phyloP scores from a whole-genome alignment of 306 rosid genomes.

The Biancaea sappan region DNA sequence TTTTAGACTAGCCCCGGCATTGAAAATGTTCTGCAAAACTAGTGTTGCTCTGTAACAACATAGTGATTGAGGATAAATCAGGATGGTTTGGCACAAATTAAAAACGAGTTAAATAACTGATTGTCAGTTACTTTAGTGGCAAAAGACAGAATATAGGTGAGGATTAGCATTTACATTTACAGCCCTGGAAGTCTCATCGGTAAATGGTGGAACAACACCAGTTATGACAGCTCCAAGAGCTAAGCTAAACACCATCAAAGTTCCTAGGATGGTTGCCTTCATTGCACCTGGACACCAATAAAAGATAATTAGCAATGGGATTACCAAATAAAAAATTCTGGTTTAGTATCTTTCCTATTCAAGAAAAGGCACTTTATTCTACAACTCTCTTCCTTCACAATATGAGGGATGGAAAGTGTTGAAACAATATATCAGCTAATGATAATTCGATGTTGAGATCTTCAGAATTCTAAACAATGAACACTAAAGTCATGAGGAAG shows the following conservation, averaged over 20 bases:
- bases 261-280: conserved; percentile 54
- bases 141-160: conserved; percentile 23
- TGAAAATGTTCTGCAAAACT: no score
- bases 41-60: no score
- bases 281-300: conserved; percentile 67
- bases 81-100: no score
- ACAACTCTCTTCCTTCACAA: background rate
- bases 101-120: no score
- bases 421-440: background rate
- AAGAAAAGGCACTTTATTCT: background rate
- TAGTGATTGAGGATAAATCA: no score
- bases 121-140: conserved; percentile 6
- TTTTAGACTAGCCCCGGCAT: no score
- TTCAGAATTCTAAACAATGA: background rate
- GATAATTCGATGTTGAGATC: conserved; percentile 18
- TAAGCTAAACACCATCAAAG: conserved; percentile 60
- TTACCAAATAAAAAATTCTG: background rate
- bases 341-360: conserved; percentile 10
- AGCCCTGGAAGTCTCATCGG: conserved; percentile 75
- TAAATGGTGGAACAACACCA: conserved; percentile 77
- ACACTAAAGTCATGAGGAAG: background rate
- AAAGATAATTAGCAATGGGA: background rate
- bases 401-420: background rate
- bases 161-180: conserved; percentile 63
- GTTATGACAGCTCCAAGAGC: conserved; percentile 54